Conservation (phyloP, 345 rosid species). For the Garcia nutans region DNA sequence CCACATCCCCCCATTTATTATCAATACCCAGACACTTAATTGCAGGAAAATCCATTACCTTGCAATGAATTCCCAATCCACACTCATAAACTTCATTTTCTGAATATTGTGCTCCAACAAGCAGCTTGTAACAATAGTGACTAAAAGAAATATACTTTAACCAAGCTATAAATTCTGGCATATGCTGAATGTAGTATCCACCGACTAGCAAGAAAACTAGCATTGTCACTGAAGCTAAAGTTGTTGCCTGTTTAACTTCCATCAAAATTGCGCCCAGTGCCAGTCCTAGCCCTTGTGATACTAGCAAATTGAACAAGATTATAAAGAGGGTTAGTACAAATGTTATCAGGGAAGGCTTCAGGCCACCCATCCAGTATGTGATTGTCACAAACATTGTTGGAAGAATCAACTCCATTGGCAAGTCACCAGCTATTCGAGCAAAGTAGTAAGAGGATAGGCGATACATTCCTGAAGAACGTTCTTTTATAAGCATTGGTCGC, state of each 20-base stretch:
- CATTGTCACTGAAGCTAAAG: conserved; percentile 80
- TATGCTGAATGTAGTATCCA: conserved; percentile 87
- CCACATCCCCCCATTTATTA: conserved; percentile 53
- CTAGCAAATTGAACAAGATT: conserved; percentile 72
- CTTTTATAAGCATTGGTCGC: conserved; percentile 80
- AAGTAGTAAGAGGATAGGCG: conserved; percentile 84
- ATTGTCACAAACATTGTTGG: conserved; percentile 72
- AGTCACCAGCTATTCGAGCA: conserved; percentile 73
- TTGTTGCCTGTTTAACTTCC: conserved; percentile 82
- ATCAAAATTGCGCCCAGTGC: conserved; percentile 81
- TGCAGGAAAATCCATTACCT: conserved; percentile 71
- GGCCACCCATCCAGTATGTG: conserved; percentile 96
- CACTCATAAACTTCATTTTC: conserved; percentile 59
- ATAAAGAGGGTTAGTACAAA: conserved; percentile 62
- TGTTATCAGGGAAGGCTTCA: conserved; percentile 66
- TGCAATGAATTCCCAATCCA: conserved; percentile 51
- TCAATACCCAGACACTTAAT: conserved; percentile 50
- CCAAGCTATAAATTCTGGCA: conserved; percentile 82
- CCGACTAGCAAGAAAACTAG: conserved; percentile 78
- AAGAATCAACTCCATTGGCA: conserved; percentile 94
- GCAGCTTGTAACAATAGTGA: conserved; percentile 82
- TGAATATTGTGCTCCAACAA: conserved; percentile 74
- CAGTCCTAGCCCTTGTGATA: conserved; percentile 80
- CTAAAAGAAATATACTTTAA: conserved; percentile 81
- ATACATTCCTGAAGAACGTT: conserved; percentile 86